A percentile compares a stretch with the other conserved stretches of the same genome.
phyloP scores from a whole-genome alignment of 345 rosid genomes.

The Salix purpurea region DNA sequence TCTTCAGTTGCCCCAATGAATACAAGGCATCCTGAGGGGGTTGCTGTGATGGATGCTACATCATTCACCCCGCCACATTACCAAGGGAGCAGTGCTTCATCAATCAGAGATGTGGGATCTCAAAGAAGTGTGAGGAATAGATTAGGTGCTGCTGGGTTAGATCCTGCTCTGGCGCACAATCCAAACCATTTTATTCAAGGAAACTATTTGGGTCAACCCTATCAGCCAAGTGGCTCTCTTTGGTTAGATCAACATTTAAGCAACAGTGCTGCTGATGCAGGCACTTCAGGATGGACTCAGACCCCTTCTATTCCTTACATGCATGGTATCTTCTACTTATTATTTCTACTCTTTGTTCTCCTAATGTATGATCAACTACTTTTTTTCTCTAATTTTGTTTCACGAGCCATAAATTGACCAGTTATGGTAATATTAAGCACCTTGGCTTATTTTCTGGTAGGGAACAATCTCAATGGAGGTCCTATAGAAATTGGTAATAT shows the following conservation, averaged over 20 bases:
- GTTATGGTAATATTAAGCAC: background rate
- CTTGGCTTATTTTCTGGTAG: conserved; percentile 12
- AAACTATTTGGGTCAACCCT: conserved; percentile 47
- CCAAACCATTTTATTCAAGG: conserved; percentile 48
- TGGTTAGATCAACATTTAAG: conserved; percentile 47
- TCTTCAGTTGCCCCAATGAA: conserved; percentile 35
- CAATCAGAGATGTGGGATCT: conserved; percentile 43
- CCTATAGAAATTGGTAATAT: conserved; percentile 44
- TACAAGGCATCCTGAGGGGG: conserved; percentile 49
- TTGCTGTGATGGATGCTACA: conserved; percentile 32
- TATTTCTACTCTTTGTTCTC: background rate
- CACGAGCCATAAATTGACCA: background rate
- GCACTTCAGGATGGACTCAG: conserved; percentile 57
- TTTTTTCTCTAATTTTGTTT: background rate
- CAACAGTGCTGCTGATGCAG: conserved; percentile 40
- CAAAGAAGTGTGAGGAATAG: conserved; percentile 60
- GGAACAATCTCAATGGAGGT: conserved; percentile 39
- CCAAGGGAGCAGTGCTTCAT: conserved; percentile 36
- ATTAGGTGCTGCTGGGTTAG: conserved; percentile 46
- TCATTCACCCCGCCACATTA: conserved; percentile 39
- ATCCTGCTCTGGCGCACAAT: conserved; percentile 48
- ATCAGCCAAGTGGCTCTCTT: conserved; percentile 39
- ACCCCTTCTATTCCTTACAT: conserved; percentile 47
- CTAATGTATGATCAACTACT: background rate
- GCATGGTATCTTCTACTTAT: conserved; percentile 46